These are phyloP conservation scores for Myriosclerotinia scirpicola DNA, from an alignment of 2,329 filamentous ascomycete species.

Conservation along the genomic window DNA sequence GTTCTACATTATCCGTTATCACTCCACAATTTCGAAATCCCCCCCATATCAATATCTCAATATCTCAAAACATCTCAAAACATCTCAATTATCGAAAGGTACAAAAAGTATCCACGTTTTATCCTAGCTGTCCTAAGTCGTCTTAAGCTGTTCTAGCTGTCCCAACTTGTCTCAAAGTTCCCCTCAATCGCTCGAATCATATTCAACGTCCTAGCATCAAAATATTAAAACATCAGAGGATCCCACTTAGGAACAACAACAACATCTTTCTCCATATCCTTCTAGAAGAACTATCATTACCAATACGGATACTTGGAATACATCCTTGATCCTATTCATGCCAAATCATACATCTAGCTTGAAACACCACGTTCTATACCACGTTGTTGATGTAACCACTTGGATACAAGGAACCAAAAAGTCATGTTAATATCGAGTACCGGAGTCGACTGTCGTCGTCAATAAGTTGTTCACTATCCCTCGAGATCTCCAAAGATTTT, in stretches of 20 bases:
- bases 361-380: conserved; percentile 28
- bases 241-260: conserved; percentile 13
- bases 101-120: not conserved
- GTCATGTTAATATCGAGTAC: conserved; percentile 30
- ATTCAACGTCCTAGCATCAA: not conserved
- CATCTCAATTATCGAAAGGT: conserved; percentile 1
- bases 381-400: conserved; percentile 23
- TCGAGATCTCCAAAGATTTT: conserved; percentile 18
- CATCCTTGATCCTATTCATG: conserved; percentile 24
- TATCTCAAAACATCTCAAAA: not conserved
- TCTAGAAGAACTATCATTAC: not conserved
- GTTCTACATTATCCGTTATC: not conserved
- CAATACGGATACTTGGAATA: conserved; percentile 1
- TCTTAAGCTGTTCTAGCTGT: not conserved
- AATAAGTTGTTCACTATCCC: conserved; percentile 24
- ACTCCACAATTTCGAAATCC: conserved; percentile 14
- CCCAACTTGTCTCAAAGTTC: conserved; percentile 5
- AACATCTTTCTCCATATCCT: conserved; percentile 10
- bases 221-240: not conserved
- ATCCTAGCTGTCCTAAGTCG: not conserved
- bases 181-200: conserved; percentile 16
- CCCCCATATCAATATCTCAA: not conserved
- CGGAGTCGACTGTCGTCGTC: conserved; percentile 23
- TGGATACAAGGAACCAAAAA: conserved; percentile 24
- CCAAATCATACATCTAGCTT: conserved; percentile 24